Conservation (phyloP, 75 land plant genomes). For the Cunninghamia lanceolata region DNA sequence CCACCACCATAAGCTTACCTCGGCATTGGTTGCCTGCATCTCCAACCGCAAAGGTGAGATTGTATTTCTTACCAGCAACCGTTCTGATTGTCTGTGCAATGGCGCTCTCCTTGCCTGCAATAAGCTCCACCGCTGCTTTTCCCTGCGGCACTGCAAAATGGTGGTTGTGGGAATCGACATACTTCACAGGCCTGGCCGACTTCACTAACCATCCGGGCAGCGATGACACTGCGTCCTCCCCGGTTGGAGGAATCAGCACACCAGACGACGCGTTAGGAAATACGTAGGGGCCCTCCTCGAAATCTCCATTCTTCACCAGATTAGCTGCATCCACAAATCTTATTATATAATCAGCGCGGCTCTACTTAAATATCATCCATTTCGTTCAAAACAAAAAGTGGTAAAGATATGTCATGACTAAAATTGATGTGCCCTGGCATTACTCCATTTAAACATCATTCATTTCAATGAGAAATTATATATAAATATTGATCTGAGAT, state of each 20-base stretch:
- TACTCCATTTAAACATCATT: too few species aligned
- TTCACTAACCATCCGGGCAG: constrained; percentile 19
- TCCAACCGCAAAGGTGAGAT: constrained; percentile 52
- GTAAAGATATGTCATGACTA: too few species aligned
- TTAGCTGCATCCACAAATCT: neutral
- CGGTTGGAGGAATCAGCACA: neutral
- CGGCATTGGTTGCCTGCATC: constrained; percentile 38
- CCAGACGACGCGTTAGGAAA: neutral
- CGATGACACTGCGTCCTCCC: neutral
- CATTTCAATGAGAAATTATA: too few species aligned
- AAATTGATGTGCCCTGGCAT: too few species aligned
- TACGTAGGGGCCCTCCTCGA: constrained; percentile 20
- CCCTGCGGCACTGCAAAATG: constrained; percentile 54
- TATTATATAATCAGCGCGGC: neutral
- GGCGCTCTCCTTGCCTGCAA: constrained; percentile 60
- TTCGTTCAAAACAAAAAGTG: neutral
- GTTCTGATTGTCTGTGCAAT: constrained; percentile 60
- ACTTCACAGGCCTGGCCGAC: constrained; percentile 1
- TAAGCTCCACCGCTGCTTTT: constrained; percentile 49
- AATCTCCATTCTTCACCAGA: constrained; percentile 18
- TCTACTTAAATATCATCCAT: neutral
- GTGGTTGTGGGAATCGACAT: constrained; percentile 10
- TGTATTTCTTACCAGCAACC: constrained; percentile 29
- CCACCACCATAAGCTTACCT: constrained; percentile 30
- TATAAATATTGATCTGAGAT: too few species aligned